phyloP scores from a whole-genome alignment of 2,329 filamentous ascomycete species.

The Aspergillus melleus region DNA sequence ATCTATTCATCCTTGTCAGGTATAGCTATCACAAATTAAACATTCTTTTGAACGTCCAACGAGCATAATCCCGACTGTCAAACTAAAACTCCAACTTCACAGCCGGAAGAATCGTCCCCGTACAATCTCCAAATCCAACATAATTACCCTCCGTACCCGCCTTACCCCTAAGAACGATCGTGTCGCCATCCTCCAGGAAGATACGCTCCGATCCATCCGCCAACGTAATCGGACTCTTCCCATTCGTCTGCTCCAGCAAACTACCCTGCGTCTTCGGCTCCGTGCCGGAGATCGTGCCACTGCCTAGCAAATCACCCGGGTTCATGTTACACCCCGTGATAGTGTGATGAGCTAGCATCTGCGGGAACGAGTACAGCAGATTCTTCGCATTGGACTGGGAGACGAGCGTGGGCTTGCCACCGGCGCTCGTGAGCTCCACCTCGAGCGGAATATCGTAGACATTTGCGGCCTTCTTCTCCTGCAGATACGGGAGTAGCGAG shows the following conservation, averaged over 20 bases:
- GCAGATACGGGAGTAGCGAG: slow-evolving; percentile 62
- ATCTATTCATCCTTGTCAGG: neutral
- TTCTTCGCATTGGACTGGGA: slow-evolving; percentile 63
- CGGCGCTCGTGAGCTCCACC: slow-evolving; percentile 54
- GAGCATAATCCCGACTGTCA: slow-evolving; percentile 2
- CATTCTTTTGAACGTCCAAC: slow-evolving; percentile 6
- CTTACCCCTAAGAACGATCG: slow-evolving; percentile 64
- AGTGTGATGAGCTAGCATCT: slow-evolving; percentile 79
- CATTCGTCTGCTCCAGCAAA: slow-evolving; percentile 70
- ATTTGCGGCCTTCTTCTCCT: slow-evolving; percentile 56
- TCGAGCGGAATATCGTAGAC: slow-evolving; percentile 70
- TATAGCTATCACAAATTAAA: slow-evolving; percentile 5
- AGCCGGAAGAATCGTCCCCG: slow-evolving; percentile 60
- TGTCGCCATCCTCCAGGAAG: slow-evolving; percentile 75
- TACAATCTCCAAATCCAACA: slow-evolving; percentile 76
- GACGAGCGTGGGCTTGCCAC: slow-evolving; percentile 58
- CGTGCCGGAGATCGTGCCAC: slow-evolving; percentile 73
- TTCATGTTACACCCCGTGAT: slow-evolving; percentile 74
- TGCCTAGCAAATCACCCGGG: slow-evolving; percentile 73
- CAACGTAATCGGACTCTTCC: slow-evolving; percentile 64
- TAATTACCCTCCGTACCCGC: slow-evolving; percentile 65
- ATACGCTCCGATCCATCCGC: slow-evolving; percentile 65
- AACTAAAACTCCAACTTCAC: slow-evolving; percentile 25
- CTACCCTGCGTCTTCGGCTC: slow-evolving; percentile 62
- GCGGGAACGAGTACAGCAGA: slow-evolving; percentile 77